A percentile compares a stretch with the other conserved stretches of the same genome.
Conservation (phyloP, 257 asterid species). For the Voacanga thouarsii region DNA sequence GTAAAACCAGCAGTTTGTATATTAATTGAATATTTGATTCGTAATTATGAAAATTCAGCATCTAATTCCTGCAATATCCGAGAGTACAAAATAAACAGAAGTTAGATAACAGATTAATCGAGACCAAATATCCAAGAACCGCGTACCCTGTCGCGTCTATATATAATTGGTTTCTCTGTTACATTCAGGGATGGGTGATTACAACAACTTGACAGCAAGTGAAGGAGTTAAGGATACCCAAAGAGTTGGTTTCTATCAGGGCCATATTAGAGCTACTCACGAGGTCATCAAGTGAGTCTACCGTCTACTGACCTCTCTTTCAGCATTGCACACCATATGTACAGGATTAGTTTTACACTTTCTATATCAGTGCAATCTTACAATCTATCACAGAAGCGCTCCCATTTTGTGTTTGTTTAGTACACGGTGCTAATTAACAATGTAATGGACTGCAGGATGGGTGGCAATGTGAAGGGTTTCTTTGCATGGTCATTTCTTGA, state of each 20-base stretch:
- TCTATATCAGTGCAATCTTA: too few relatives aligned
- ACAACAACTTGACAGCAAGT: background rate
- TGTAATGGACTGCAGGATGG: slow-evolving; percentile 19
- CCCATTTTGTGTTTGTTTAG: background rate
- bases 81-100: too few relatives aligned
- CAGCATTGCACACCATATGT: background rate
- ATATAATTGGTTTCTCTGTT: background rate
- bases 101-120: too few relatives aligned
- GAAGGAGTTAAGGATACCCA: slow-evolving; percentile 19
- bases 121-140: too few relatives aligned
- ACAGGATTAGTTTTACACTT: too few relatives aligned
- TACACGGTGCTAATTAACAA: background rate
- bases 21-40: background rate
- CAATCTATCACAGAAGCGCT: too few relatives aligned
- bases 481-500: slow-evolving; percentile 48
- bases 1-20: background rate
- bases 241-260: slow-evolving; percentile 25
- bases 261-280: slow-evolving; percentile 38
- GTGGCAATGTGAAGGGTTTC: slow-evolving; percentile 50
- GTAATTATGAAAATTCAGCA: background rate
- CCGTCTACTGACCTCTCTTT: background rate
- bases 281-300: slow-evolving; percentile 42
- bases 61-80: too few relatives aligned
- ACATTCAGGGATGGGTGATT: slow-evolving; percentile 17
- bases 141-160: too few relatives aligned